Evolutionary conservation across 495 filamentous ascomycete genomes (phyloP), one percentile per base, ranked within the genome.

Genomic region (Lasiosphaeria hispida): DNA sequence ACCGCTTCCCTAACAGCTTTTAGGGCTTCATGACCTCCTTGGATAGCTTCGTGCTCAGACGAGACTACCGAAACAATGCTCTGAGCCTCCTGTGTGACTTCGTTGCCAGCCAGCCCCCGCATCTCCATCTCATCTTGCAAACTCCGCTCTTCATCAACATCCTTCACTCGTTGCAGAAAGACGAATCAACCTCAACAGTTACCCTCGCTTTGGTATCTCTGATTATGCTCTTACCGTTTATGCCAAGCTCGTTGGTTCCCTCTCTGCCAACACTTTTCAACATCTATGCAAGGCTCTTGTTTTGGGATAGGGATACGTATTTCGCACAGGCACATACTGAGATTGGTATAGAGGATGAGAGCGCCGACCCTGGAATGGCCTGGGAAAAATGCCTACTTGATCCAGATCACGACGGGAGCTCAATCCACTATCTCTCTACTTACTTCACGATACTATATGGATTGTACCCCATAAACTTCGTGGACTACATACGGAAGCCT

Each of bases 391-490:
- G 80, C 13, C 63, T 80, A 4, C 76, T 80, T 39, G 77, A 83
- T 4, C 73, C 84, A 11, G 81, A 85, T 50, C 73, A 75, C 37
- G 80, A 84, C 40, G 82, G 83, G 64, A 67, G 81, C 63, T 71
- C 86, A 57, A 75, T 87, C 40, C 89, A 89, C 63, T 73, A 94
- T 68, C 67, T 96, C 63, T 63, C 85, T 63, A 69, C 91, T 64
- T 81, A 96, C 79, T 85, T 96, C 79, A 84, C 91, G 8, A 83
- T 88, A 42, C 74, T 91, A 3, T 91, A 91, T 58, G 88, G 88
- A 10, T 73, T 91, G 8, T 91, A 91, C 59, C 88, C 88, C n/a
- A 81, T 89, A 57, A 90, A 90, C 65, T 86, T 91, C 66, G 80
- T 86, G 76, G 83, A 83, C 61, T 91, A 88, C 70, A 86, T 91